Evolutionary conservation across 2,329 filamentous ascomycete species (phyloP), one percentile per base, ranked within the genome.

Genomic region (Paraphoma sp.): DNA sequence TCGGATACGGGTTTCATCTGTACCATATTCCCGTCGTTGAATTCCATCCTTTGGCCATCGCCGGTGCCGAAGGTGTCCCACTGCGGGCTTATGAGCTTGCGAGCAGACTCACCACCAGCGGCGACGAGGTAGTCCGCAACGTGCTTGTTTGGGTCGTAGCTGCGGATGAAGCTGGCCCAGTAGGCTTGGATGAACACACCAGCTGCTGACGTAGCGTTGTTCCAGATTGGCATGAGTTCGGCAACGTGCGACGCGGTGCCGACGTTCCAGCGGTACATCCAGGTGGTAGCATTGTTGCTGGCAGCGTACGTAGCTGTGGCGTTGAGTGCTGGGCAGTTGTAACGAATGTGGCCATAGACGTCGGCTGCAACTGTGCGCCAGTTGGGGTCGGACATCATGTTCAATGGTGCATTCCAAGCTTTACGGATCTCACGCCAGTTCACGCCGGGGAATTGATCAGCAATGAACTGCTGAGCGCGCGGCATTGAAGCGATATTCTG

Each of bases 261-360:
- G 1, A 83, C 79, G 44, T 83, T 80, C 74, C 79, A 83, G 0
- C 80, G 74, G 59, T 84, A 84, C 44, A 79, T 78, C 78, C 81
- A 84, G 6, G 77, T 75, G 1, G 69, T 62, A 8, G 54, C 8
- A 1, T 61, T 68, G 5, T 69, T 62, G 3, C 68, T 65, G 17
- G 68, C 67, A 1, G 75, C 69, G 41, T 68, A 74, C 1, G 69
- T 64, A 6, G 68, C 63, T 0, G 79, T 72, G 46, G 83, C 77
- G 44, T 74, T 73, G 44, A 81, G 77, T 1, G 75, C 77, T 1
- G 80, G 79, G 50, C 81, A 83, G 29, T 71, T 78, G 60, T 84
- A 83, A 1, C 81, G 83, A 7, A 82, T 72, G 53, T 85, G 81
- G 4, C 83, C 83, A 67, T 77, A 63, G 31, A 77, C 72, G 16